A percentile compares a stretch with the other conserved stretches of the same genome.
These are phyloP conservation scores for Singerocomus rubriflavus DNA, from an alignment of 1,284 basidiomycete species.

Conservation along the genomic window DNA sequence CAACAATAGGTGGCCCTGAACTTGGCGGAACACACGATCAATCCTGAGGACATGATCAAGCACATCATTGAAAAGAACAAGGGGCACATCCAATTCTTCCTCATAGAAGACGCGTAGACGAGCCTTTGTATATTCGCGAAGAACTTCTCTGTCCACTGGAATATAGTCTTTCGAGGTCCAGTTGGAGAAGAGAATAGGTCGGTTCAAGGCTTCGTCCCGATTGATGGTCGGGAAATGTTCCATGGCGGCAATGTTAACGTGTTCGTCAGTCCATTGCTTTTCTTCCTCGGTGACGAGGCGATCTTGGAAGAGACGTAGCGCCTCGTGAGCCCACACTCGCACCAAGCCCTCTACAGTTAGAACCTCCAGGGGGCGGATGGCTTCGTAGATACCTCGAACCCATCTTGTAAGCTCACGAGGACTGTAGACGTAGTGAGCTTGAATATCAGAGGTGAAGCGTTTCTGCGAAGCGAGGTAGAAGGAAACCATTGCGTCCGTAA, in stretches of 20 bases:
- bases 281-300: slow-evolving; percentile 92
- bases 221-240: slow-evolving; percentile 93
- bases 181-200: slow-evolving; percentile 97
- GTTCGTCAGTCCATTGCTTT: slow-evolving; percentile 92
- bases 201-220: slow-evolving; percentile 73
- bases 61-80: slow-evolving; percentile 98
- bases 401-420: slow-evolving; percentile 98
- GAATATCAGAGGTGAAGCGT: slow-evolving; percentile 91
- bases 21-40: slow-evolving; percentile 98
- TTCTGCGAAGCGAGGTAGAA: slow-evolving; percentile 95
- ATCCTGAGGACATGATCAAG: slow-evolving; percentile 96
- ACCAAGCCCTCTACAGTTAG: slow-evolving; percentile 93
- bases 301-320: slow-evolving; percentile 96
- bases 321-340: slow-evolving; percentile 98
- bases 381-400: slow-evolving; percentile 97
- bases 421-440: slow-evolving; percentile 99
- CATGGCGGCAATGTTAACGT: slow-evolving; percentile 83
- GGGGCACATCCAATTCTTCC: slow-evolving; percentile 96
- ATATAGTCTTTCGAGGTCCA: slow-evolving; percentile 99
- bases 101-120: slow-evolving; percentile 95
- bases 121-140: slow-evolving; percentile 97
- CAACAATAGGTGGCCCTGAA: slow-evolving; percentile 93
- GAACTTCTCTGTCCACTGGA: slow-evolving; percentile 88
- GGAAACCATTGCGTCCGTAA: slow-evolving; percentile 97
- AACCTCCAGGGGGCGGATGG: slow-evolving; percentile 89